Evolutionary conservation across 352 stramenopile species (phyloP).

Genomic region (Peronospora destructor): DNA sequence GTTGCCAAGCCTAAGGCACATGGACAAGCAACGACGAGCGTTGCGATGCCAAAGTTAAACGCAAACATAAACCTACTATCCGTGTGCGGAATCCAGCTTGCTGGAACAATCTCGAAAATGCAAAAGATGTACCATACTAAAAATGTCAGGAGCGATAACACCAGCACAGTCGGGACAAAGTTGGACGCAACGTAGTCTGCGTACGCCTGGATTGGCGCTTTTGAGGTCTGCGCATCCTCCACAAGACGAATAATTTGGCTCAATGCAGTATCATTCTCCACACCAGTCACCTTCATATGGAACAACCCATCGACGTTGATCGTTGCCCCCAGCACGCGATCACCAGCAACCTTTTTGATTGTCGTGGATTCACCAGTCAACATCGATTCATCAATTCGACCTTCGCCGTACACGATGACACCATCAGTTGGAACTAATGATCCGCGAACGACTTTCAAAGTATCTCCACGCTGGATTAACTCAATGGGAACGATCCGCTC

Average conservation of each 20-base stretch:
- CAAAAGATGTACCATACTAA: constrained; percentile 90
- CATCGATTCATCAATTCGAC: constrained; percentile 91
- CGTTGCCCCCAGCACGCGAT: constrained; percentile 87
- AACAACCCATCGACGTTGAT: constrained; percentile 90
- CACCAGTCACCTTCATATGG: constrained; percentile 88
- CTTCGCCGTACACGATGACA: constrained; percentile 86
- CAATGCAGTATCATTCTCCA: constrained; percentile 91
- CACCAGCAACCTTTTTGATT: constrained; percentile 86
- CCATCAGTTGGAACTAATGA: constrained; percentile 90
- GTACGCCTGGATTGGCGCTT: constrained; percentile 96
- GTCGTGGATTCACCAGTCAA: constrained; percentile 92
- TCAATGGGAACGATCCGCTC: constrained; percentile 81
- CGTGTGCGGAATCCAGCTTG: constrained; percentile 56
- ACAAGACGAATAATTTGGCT: constrained; percentile 98
- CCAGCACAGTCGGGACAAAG: constrained; percentile 94
- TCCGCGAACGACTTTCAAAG: constrained; percentile 91
- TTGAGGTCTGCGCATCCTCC: constrained; percentile 95
- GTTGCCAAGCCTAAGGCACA: constrained; percentile 98
- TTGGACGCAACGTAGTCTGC: constrained; percentile 93
- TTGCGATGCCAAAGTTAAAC: constrained; percentile 96
- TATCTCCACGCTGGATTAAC: constrained; percentile 87
- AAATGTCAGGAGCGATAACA: constrained; percentile 92
- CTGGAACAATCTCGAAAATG: constrained; percentile 48
- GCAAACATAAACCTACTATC: constrained; percentile 88
- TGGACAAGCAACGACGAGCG: constrained; percentile 97